Base-by-base conservation (phyloP, 371 early-diverging fungal species). In the Amoeboaphelidium protococcarum region DNA sequence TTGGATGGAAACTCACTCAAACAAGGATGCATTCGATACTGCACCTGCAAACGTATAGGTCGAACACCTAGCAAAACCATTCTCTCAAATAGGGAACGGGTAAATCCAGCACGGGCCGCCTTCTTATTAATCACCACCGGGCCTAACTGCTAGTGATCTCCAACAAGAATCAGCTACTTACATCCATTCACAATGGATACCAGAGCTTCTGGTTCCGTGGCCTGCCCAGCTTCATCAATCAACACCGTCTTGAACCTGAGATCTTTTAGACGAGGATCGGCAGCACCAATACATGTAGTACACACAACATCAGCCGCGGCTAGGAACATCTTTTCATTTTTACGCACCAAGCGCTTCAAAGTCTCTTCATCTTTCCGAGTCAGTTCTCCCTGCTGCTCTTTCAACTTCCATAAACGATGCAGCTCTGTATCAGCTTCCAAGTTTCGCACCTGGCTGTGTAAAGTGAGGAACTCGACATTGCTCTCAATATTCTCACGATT, bases 1-100 rank as follows among this genome's bases (percentile, higher is more conserved):
- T 96, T 94, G 55, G 84, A 83, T 1, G 97, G 92, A 58, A 94
- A 98, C 58, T 86, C 91, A 3, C 88, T 88, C 13, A 98, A 64
- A 53, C 88, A 83, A 20, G 95, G 91, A 58, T 95, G 91, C 97
- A 95, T 95, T 58, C 98, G 90, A 56, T 98, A 98, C 62, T 97
- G 99, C 0, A 91, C 86, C 50, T 89, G 82, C 25, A 96, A 71
- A 26, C 94, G 80, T 54, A 88, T 81, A 23, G 96, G 95, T 4
- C 85, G 73, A 25, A 85, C 70, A 24, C 89, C 87, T 13, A 92
- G 68, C 41, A 83, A 73, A 42, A 95, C 78, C 25, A 97, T 66
- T 41, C 97, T 75, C 62, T 97, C 99, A 63, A 98, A 98, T 40
- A 98, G 62, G 2, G 90, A 89, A 62, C 88, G 91, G 47, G 81